Conservation (phyloP, 768 basidiomycete genomes). For the Pholiota molesta region DNA sequence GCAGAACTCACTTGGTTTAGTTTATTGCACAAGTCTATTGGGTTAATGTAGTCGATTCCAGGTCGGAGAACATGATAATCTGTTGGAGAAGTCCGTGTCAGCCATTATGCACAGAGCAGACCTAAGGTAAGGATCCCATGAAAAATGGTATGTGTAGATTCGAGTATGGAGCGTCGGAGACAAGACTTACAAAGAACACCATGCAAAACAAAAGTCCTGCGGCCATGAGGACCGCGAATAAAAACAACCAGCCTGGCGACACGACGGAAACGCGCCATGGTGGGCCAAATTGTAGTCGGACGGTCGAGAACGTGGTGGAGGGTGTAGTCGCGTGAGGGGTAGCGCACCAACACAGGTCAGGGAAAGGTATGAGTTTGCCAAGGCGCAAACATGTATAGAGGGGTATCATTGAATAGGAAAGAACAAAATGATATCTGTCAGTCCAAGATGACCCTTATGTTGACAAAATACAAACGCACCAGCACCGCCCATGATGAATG, state of each 20-base stretch:
- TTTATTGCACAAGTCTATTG: constrained; percentile 99
- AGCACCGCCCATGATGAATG: constrained; percentile 42
- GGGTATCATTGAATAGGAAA: neutral
- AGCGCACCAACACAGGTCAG: neutral
- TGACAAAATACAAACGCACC: constrained; percentile 31
- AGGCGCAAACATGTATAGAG: neutral
- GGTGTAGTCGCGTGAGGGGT: neutral
- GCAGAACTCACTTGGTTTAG: constrained; percentile 80
- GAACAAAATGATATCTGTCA: neutral
- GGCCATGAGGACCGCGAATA: constrained; percentile 94
- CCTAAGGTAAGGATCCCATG: neutral
- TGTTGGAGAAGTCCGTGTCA: constrained; percentile 30
- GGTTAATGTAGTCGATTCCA: constrained; percentile 99
- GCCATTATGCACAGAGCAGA: neutral
- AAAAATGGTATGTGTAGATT: neutral
- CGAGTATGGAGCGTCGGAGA: neutral
- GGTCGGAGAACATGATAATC: constrained; percentile 99
- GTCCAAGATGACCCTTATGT: neutral
- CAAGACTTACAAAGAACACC: constrained; percentile 93
- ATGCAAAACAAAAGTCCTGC: constrained; percentile 96
- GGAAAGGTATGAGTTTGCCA: neutral
- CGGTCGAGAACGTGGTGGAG: neutral
- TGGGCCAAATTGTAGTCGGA: neutral
- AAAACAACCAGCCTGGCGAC: constrained; percentile 87
- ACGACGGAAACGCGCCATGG: constrained; percentile 11